Base-by-base conservation (phyloP, 176 grass and related monocot species). In the Ampelocalamus luodianensis region DNA sequence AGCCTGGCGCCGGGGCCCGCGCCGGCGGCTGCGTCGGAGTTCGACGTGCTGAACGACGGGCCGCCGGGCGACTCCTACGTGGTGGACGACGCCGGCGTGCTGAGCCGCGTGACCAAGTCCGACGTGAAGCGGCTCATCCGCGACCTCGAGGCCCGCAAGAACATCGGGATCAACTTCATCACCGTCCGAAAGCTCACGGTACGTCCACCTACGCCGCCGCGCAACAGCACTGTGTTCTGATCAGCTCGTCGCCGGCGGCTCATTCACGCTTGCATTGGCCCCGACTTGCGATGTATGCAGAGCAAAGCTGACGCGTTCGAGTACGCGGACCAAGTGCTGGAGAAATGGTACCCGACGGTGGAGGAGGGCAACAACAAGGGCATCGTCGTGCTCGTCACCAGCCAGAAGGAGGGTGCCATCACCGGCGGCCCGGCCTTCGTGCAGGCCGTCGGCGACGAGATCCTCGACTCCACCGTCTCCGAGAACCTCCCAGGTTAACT, bases 271-370 rank as follows among this genome's bases (percentile, higher is more conserved):
- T 15, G 29, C 22, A 70, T 18, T 42, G 27, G 26, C 11, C 11
- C 36, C 8, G 4, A 18, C 45, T 17, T 79, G 1, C 8, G 60
- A 59, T 23, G n/a, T 44, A 2, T 46, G 79, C 93, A 99, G 96
- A 99, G 96, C 91, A 99, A 99, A 42, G 91, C 93, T 15, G 96
- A 99, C 83, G 96, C 96, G 77, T 99, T 99, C 46, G 96, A 99
- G 86, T 99, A 99, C 69, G 96, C 96, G 56, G 96, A 99, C 88
- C 93, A 96, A 81, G 80, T 99, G 68, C 84, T 99, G 66, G 96
- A 99, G 93, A 99, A 96, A 88, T 99, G 96, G 96, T 99, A 99
- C 80, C 93, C 96, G 20, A 96, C 93, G 78, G 45, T 99, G 11
- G 91, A 99, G 89, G 86, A 89, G 62, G 96, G 96, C 11, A 99